Evolutionary conservation across 2,329 filamentous ascomycete species (phyloP).

Genomic region (Stagonosporopsis rhizophila): DNA sequence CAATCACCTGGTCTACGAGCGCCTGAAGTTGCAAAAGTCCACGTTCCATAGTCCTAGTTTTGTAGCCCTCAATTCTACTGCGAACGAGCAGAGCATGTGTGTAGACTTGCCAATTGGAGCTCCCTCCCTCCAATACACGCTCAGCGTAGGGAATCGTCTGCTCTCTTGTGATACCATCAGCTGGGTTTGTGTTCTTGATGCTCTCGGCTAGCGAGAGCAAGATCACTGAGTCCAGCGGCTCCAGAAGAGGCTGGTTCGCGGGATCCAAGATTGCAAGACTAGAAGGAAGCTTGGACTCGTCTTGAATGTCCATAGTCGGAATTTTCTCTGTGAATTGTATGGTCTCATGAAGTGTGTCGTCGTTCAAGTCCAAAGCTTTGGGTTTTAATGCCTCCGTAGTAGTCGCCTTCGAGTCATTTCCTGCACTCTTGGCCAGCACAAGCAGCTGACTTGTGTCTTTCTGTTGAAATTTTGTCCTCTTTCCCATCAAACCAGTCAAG

Average conservation of each 20-base stretch:
- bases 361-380: constrained; percentile 78
- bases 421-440: constrained; percentile 80
- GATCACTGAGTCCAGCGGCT: constrained; percentile 87
- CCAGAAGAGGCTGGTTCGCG: constrained; percentile 80
- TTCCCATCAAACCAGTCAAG: constrained; percentile 85
- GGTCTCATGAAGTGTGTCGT: constrained; percentile 89
- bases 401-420: constrained; percentile 21
- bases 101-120: constrained; percentile 97
- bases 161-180: constrained; percentile 87
- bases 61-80: constrained; percentile 87
- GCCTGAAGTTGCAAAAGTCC: constrained; percentile 92
- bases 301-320: constrained; percentile 52
- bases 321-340: constrained; percentile 76
- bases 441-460: constrained; percentile 86
- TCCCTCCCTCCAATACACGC: constrained; percentile 84
- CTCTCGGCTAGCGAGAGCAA: constrained; percentile 81
- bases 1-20: constrained; percentile 92
- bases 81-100: constrained; percentile 90
- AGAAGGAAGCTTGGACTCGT: constrained; percentile 63
- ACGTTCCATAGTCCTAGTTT: constrained; percentile 85
- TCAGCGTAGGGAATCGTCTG: constrained; percentile 91
- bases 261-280: constrained; percentile 72
- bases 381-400: constrained; percentile 57
- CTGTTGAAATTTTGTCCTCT: constrained; percentile 80
- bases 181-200: constrained; percentile 85